Evolutionary conservation across 352 stramenopile genomes (phyloP).

Genomic region (Phytopythium cucurbitacearum): DNA sequence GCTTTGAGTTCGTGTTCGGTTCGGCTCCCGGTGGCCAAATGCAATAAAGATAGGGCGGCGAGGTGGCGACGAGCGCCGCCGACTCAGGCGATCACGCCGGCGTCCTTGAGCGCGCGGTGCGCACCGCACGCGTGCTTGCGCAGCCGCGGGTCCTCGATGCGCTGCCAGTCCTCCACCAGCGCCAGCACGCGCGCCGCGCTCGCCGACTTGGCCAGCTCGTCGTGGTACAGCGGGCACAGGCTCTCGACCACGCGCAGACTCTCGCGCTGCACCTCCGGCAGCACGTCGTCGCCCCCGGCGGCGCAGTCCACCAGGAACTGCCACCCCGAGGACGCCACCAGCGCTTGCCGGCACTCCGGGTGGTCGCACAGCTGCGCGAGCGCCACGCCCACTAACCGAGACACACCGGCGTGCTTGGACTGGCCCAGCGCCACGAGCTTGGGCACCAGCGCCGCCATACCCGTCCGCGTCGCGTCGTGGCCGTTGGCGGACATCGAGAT

Average conservation of each 20-base stretch:
- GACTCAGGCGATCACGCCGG: constrained; percentile 67
- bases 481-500: constrained; percentile 64
- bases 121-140: constrained; percentile 86
- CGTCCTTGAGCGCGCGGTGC: constrained; percentile 69
- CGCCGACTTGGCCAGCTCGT: constrained; percentile 68
- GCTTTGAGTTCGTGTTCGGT: no score
- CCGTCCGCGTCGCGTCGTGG: constrained; percentile 45
- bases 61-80: not conserved
- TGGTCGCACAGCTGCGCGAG: constrained; percentile 81
- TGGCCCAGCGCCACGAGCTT: constrained; percentile 63
- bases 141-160: constrained; percentile 75
- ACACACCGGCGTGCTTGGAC: constrained; percentile 53
- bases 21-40: not conserved
- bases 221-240: constrained; percentile 77
- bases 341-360: constrained; percentile 76
- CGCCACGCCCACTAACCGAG: constrained; percentile 63
- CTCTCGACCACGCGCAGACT: constrained; percentile 86
- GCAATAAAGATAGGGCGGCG: constrained; percentile 1
- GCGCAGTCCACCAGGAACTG: constrained; percentile 81
- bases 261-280: constrained; percentile 74
- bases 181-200: constrained; percentile 52
- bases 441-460: constrained; percentile 63
- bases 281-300: constrained; percentile 50
- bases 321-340: constrained; percentile 78
- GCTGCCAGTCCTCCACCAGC: constrained; percentile 76